Conservation (phyloP, 768 basidiomycete genomes). For the Lentinula boryana region DNA sequence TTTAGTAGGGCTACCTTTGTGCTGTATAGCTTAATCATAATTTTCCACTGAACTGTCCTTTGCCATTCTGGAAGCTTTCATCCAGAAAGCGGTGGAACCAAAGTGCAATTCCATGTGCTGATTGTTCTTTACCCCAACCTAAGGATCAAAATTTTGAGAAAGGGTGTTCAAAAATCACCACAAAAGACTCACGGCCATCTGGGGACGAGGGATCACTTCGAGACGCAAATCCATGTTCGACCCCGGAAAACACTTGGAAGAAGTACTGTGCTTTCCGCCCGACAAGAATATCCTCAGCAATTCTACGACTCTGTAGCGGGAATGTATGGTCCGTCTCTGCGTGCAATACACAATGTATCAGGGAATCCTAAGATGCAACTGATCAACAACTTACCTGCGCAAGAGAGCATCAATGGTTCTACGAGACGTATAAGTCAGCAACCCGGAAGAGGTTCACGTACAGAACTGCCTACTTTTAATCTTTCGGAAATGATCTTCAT, state of each 20-base stretch:
- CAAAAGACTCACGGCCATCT: conserved; percentile 26
- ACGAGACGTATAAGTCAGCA: not conserved
- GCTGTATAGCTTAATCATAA: not conserved
- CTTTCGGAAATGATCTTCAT: conserved; percentile 40
- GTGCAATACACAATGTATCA: conserved; percentile 11
- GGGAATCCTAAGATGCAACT: not conserved
- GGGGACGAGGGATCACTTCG: conserved; percentile 38
- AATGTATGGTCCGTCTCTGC: conserved; percentile 50
- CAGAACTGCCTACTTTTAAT: conserved; percentile 35
- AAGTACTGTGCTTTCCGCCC: conserved; percentile 47
- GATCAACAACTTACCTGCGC: conserved; percentile 35
- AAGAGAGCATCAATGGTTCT: conserved; percentile 52
- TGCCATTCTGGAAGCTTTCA: not conserved
- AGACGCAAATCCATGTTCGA: conserved; percentile 42
- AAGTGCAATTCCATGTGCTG: conserved; percentile 38
- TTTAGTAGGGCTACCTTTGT: too few relatives aligned
- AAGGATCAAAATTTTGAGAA: not conserved
- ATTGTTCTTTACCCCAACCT: conserved; percentile 62
- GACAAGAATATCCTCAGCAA: conserved; percentile 50
- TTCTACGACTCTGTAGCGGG: conserved; percentile 42
- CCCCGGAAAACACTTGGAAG: conserved; percentile 51
- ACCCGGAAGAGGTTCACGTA: not conserved
- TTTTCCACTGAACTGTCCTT: not conserved
- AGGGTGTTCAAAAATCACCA: not conserved
- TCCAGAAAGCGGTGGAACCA: not conserved